phyloP scores from a whole-genome alignment of 1,284 basidiomycete species.

The Singerocomus inundabilis region DNA sequence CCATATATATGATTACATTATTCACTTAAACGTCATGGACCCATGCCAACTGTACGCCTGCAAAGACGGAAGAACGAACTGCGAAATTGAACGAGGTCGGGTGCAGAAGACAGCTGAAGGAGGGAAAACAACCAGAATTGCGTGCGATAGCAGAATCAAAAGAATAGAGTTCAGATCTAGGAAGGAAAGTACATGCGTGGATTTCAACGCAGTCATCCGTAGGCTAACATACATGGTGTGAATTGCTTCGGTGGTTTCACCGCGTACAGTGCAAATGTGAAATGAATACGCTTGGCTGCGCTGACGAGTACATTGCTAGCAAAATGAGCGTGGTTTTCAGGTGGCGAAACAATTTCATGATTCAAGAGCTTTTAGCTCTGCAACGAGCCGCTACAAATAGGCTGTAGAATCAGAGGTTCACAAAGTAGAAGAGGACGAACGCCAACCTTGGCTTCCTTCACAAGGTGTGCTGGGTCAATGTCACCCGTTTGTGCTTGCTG shows the following conservation, averaged over 20 bases:
- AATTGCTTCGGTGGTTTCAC: slow-evolving; percentile 26
- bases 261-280: slow-evolving; percentile 31
- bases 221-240: slow-evolving; percentile 31
- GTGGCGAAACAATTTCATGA: slow-evolving; percentile 18
- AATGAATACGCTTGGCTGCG: slow-evolving; percentile 23
- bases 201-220: slow-evolving; percentile 18
- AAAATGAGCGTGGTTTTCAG: slow-evolving; percentile 8
- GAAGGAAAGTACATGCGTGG: slow-evolving; percentile 25
- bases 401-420: not conserved
- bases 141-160: slow-evolving; percentile 20
- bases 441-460: slow-evolving; percentile 51
- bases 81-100: slow-evolving; percentile 10
- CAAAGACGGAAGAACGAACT: slow-evolving; percentile 1
- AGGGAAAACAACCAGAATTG: slow-evolving; percentile 23
- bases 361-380: slow-evolving; percentile 37
- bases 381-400: slow-evolving; percentile 35
- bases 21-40: not conserved
- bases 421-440: not conserved
- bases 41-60: slow-evolving; percentile 1
- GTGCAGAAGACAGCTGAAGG: slow-evolving; percentile 9
- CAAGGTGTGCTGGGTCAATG: slow-evolving; percentile 40
- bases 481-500: slow-evolving; percentile 33
- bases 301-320: slow-evolving; percentile 31
- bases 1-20: too few relatives aligned
- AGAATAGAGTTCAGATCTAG: slow-evolving; percentile 15